Conservation (phyloP, 2,329 filamentous ascomycete species). For the Tolypocladium tundrense region DNA sequence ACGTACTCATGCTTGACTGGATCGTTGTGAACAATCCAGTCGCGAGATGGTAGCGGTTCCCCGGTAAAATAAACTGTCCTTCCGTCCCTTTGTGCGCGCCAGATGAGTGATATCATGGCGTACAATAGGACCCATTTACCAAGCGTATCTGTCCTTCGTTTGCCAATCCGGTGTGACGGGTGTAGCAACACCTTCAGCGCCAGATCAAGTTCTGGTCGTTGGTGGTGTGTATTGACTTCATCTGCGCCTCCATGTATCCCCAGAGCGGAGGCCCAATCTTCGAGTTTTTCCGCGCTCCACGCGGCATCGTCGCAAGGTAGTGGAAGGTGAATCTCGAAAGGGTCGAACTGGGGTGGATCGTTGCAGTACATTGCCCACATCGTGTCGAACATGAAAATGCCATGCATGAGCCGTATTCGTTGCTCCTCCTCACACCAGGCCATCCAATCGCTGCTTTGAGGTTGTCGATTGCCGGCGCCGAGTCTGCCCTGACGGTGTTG, state of each 20-base stretch:
- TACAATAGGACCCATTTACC: background rate
- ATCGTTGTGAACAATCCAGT: background rate
- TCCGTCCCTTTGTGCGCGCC: background rate
- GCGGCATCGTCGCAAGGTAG: slow-evolving; percentile 63
- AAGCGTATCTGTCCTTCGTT: background rate
- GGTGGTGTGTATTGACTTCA: slow-evolving; percentile 27
- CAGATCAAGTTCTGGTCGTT: slow-evolving; percentile 54
- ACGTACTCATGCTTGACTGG: background rate
- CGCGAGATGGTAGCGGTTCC: background rate
- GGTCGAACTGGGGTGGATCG: slow-evolving; percentile 49
- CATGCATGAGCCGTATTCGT: slow-evolving; percentile 53
- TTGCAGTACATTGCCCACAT: slow-evolving; percentile 66
- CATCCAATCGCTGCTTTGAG: slow-evolving; percentile 52
- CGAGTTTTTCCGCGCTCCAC: slow-evolving; percentile 54
- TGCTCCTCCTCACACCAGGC: slow-evolving; percentile 63
- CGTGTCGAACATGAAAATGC: slow-evolving; percentile 53
- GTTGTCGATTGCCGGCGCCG: slow-evolving; percentile 24
- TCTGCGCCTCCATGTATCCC: background rate
- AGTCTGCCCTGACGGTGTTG: background rate
- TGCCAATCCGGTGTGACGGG: slow-evolving; percentile 15
- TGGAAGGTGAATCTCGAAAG: slow-evolving; percentile 55
- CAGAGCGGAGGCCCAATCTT: slow-evolving; percentile 43
- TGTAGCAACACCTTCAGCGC: slow-evolving; percentile 53
- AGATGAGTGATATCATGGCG: background rate
- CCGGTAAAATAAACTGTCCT: background rate